These are phyloP conservation scores for Acacia concinna DNA, from an alignment of 331 rosid species.

Conservation along the genomic window DNA sequence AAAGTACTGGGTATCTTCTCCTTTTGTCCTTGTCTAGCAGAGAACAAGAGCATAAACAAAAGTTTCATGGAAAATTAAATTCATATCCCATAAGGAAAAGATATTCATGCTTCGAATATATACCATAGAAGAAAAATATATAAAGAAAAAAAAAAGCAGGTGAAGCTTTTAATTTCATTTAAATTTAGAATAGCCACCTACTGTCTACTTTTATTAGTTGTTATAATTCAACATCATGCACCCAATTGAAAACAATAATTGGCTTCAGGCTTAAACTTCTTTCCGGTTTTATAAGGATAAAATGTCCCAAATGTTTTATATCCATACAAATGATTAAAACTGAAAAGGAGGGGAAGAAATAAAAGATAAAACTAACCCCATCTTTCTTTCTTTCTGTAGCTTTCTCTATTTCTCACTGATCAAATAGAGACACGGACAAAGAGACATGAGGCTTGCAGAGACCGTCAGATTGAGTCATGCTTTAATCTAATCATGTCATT, in stretches of 20 bases:
- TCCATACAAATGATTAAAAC: neutral
- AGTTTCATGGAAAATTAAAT: conserved; percentile 21
- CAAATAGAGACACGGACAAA: neutral
- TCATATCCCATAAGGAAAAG: conserved; percentile 19
- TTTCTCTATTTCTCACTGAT: neutral
- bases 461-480: neutral
- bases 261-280: conserved; percentile 2
- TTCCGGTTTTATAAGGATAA: neutral
- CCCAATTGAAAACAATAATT: conserved; percentile 1
- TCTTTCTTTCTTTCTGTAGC: conserved; percentile 19
- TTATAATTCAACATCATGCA: conserved; percentile 20
- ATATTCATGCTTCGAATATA: conserved; percentile 33
- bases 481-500: neutral
- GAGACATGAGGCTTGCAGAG: neutral
- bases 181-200: conserved; percentile 14
- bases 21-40: conserved; percentile 1
- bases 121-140: conserved; percentile 23
- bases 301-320: neutral
- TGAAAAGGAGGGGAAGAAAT: too few relatives aligned
- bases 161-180: conserved; percentile 25
- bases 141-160: conserved; percentile 29
- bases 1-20: conserved; percentile 27
- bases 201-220: conserved; percentile 11
- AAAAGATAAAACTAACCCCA: neutral
- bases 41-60: conserved; percentile 22